Evolutionary conservation across 2,329 filamentous ascomycete genomes (phyloP), one percentile per base, ranked within the genome.

Genomic region (Aspergillus pseudonomiae): DNA sequence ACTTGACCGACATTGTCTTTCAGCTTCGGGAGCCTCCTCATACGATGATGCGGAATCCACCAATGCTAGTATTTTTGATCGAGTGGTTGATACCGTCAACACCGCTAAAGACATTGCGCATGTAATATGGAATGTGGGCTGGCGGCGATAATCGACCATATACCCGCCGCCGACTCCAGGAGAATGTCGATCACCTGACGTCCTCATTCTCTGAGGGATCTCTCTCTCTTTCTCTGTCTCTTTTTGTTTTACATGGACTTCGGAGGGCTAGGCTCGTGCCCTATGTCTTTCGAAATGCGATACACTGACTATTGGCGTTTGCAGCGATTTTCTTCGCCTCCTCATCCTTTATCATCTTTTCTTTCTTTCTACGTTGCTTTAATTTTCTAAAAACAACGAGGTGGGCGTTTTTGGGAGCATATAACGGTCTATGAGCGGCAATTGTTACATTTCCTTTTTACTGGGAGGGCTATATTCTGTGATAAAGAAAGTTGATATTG

Each of bases 11-110:
- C 89, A 89, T 59, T 88, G 90, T 66, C 86, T 93, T 69, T 96
- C 92, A 24, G 84, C 88, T 57, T 95, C 92, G 45, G 93, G 93
- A 69, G 96, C 96, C 92, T 92, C 93, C 92, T 92, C 93, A 9
- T 91, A 89, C 70, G 91, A 93, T 70, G 90, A 93, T 70, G 88
- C 88, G 64, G 91, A 93, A 67, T 78, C 80, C 9, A 78, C 84
- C 65, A 86, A 81, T 72, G 82, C 85, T 58, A 90, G 90, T 54
- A 84, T 96, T 61, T 86, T 96, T 73, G 91, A 91, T 65, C 88
- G 89, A 71, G 89, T 96, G 57, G 88, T 94, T 75, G 91, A 96
- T 79, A 94, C 91, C 6, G 84, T 89, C 64, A 89, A 89, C 71
- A 89, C 87, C 2, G 86, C 87, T 43, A 81, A 82, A 63, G 87